These are phyloP conservation scores for Tylopilus sp. DNA, from an alignment of 768 basidiomycete genomes.

Conservation along the genomic window DNA sequence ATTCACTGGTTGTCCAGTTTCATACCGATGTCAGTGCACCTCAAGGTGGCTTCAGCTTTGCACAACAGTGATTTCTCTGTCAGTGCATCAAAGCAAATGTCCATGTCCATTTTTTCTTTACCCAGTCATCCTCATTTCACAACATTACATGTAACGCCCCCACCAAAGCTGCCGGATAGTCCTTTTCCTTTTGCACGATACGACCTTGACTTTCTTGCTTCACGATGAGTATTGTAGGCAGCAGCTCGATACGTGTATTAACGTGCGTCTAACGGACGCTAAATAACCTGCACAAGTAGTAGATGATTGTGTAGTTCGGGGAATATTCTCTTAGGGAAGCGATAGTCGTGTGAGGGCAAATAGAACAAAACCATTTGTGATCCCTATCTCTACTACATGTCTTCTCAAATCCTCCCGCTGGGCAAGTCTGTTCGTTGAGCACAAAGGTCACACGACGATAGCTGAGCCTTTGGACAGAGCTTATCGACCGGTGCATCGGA, in stretches of 20 bases:
- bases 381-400: constrained; percentile 46
- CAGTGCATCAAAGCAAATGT: background rate
- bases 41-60: constrained; percentile 96
- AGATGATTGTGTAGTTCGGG: constrained; percentile 17
- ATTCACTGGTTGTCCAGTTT: constrained; percentile 48
- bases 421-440: constrained; percentile 41
- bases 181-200: constrained; percentile 8
- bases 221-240: constrained; percentile 22
- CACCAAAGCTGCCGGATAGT: constrained; percentile 9
- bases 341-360: constrained; percentile 18
- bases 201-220: constrained; percentile 18
- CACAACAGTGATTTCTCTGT: constrained; percentile 44
- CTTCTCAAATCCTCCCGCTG: constrained; percentile 91
- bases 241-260: constrained; percentile 16
- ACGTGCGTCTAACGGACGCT: constrained; percentile 35
- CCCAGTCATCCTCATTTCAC: constrained; percentile 17
- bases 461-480: constrained; percentile 47
- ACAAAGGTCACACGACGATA: background rate
- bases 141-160: constrained; percentile 17
- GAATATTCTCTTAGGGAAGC: constrained; percentile 19
- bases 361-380: constrained; percentile 4
- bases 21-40: constrained; percentile 83
- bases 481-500: constrained; percentile 97
- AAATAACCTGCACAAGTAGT: constrained; percentile 15
- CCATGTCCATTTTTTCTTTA: constrained; percentile 8